A percentile compares a stretch with the other conserved stretches of the same genome.
Evolutionary conservation across 352 stramenopile species (phyloP).

Genomic region (Phytophthora aleatoria): DNA sequence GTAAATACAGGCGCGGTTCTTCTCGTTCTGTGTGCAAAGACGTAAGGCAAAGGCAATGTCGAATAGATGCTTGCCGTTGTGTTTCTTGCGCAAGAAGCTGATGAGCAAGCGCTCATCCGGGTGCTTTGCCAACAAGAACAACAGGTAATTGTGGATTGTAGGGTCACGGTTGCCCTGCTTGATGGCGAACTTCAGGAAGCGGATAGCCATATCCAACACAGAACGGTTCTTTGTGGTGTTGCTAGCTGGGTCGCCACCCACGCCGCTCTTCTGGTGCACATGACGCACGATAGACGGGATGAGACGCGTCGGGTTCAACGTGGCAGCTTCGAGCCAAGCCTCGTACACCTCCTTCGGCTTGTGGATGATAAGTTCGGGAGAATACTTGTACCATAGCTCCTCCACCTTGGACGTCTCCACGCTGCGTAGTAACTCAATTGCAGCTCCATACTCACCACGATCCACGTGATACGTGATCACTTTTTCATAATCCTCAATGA

Average conservation of each 20-base stretch:
- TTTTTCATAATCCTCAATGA: slow-evolving; percentile 95
- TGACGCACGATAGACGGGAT: slow-evolving; percentile 93
- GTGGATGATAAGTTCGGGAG: slow-evolving; percentile 91
- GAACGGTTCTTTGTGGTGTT: slow-evolving; percentile 59
- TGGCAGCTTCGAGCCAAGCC: slow-evolving; percentile 90
- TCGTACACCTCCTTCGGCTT: slow-evolving; percentile 92
- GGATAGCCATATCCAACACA: slow-evolving; percentile 90
- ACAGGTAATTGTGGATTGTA: slow-evolving; percentile 94
- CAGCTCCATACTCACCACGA: slow-evolving; percentile 87
- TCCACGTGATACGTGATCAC: slow-evolving; percentile 93
- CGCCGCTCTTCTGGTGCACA: slow-evolving; percentile 76
- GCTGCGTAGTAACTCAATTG: slow-evolving; percentile 88
- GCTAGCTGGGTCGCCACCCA: slow-evolving; percentile 12
- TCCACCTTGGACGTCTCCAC: slow-evolving; percentile 92
- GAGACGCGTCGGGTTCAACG: slow-evolving; percentile 90
- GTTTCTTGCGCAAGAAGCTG: slow-evolving; percentile 91
- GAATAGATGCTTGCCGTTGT: slow-evolving; percentile 87
- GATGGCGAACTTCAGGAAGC: slow-evolving; percentile 94
- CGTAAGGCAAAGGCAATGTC: slow-evolving; percentile 93
- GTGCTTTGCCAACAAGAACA: slow-evolving; percentile 91
- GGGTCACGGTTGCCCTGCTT: slow-evolving; percentile 90
- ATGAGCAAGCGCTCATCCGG: slow-evolving; percentile 89
- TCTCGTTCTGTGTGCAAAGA: slow-evolving; percentile 92
- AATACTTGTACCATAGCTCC: slow-evolving; percentile 95
- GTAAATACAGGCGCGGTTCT: slow-evolving; percentile 93